These are phyloP conservation scores for Arachnopeziza araneosa DNA, from an alignment of 2,329 filamentous ascomycete genomes.

Conservation along the genomic window DNA sequence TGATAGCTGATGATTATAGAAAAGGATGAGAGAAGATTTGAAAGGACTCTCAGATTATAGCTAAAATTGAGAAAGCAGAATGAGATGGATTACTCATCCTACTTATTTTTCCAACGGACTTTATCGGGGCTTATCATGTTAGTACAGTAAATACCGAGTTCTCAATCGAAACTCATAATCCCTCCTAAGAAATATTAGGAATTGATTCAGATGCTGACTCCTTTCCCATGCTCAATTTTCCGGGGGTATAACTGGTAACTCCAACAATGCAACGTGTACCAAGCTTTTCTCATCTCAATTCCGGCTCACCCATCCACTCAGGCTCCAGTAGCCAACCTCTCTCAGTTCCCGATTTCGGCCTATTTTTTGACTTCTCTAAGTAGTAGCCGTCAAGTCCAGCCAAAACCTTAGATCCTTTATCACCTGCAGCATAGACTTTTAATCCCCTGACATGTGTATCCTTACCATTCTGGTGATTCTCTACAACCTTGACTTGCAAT, in stretches of 20 bases:
- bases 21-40: not conserved
- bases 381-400: not conserved
- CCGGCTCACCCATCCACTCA: conserved; percentile 32
- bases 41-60: not conserved
- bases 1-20: not conserved
- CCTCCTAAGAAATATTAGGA: not conserved
- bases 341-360: conserved; percentile 5
- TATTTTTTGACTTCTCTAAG: not conserved
- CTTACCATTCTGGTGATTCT: conserved; percentile 99
- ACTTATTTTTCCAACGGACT: not conserved
- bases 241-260: conserved; percentile 7
- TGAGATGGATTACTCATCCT: not conserved
- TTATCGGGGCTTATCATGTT: not conserved
- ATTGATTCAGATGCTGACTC: not conserved
- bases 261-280: not conserved
- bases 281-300: conserved; percentile 23
- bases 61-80: not conserved
- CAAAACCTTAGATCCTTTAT: conserved; percentile 8
- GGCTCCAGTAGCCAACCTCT: conserved; percentile 24
- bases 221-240: not conserved
- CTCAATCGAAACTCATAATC: not conserved
- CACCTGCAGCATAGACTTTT: conserved; percentile 64
- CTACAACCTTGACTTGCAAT: conserved; percentile 82
- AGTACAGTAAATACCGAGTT: not conserved
- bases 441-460: conserved; percentile 95